Conservation (phyloP, 2,329 filamentous ascomycete genomes). For the Xylogone sp. region DNA sequence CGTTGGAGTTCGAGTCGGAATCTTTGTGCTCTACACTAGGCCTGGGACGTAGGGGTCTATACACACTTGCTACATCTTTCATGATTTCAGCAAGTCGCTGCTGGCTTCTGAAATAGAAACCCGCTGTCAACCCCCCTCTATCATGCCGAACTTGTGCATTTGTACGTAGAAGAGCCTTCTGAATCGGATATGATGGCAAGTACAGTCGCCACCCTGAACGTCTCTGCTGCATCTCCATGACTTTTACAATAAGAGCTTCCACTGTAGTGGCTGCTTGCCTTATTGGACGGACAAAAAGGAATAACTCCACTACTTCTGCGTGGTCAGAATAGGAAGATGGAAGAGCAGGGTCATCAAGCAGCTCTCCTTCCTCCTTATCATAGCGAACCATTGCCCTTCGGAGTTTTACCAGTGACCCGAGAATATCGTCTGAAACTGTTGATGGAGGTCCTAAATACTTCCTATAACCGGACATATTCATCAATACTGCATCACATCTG, state of each 20-base stretch:
- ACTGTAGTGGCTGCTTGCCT: conserved; percentile 47
- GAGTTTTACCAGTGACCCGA: conserved; percentile 35
- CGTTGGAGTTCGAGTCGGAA: conserved; percentile 16
- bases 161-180: conserved; percentile 48
- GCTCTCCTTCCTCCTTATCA: conserved; percentile 40
- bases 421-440: conserved; percentile 39
- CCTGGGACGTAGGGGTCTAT: conserved; percentile 25
- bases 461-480: conserved; percentile 50
- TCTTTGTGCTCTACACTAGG: conserved; percentile 11
- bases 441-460: conserved; percentile 40
- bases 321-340: conserved; percentile 43
- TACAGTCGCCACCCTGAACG: conserved; percentile 39
- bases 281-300: conserved; percentile 52
- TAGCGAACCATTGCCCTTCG: conserved; percentile 41
- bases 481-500: conserved; percentile 48
- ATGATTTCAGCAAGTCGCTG: conserved; percentile 26
- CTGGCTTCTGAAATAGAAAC: conserved; percentile 36
- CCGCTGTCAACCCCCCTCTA: conserved; percentile 53
- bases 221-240: conserved; percentile 43
- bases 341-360: conserved; percentile 42
- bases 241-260: conserved; percentile 41
- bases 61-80: conserved; percentile 30
- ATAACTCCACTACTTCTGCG: conserved; percentile 47
- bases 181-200: conserved; percentile 49
- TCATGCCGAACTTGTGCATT: conserved; percentile 57